Evolutionary conservation across 2,329 filamentous ascomycete genomes (phyloP), one percentile per base, ranked within the genome.

Genomic region (Neonectria sp.): DNA sequence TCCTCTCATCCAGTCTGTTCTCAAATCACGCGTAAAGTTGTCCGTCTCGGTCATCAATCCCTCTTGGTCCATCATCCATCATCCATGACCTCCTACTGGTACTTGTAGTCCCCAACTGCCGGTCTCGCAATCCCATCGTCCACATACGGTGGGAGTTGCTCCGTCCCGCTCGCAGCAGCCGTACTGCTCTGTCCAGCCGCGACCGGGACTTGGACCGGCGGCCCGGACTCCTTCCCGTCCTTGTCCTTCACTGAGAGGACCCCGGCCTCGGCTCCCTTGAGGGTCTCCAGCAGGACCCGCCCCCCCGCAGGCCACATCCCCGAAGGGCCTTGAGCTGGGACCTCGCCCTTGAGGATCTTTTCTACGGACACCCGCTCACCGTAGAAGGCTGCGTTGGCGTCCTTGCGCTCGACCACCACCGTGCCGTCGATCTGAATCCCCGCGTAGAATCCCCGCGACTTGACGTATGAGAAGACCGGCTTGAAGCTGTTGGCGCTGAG

Each of bases 311-410:
- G 79, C 80, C 79, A 82, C 75, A 73, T 73, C 27, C 75, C 74
- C 15, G 63, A 63, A 8, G 73, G 62, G 5, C 69, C 72, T 43
- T 77, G 74, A 2, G 71, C 64, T 1, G 76, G 76, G 2, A 80
- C 74, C 6, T 78, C 73, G n/a, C 86, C 82, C 46, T 85, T 81
- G 27, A 89, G 76, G 60, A 89, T 88, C 67, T 81, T 80, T 27
- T 83, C 79, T 1, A 84, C 85, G 0, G 82, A 73, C 27, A 88
- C 75, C 5, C 77, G 72, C n/a, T 92, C 86, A 25, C 92, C 92
- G 79, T 97, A 97, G 77, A 97, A 97, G 6, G 89, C 88, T 59
- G 94, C 92, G 75, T 98, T 98, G 77, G 95, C 95, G 65, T 95
- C 93, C n/a, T 89, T 91, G 57, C 95, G 89, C 80, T 97, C 93